A percentile compares a stretch with the other conserved stretches of the same genome.
phyloP scores from a whole-genome alignment of 2,329 filamentous ascomycete genomes.

The Xylariaceae sp. region DNA sequence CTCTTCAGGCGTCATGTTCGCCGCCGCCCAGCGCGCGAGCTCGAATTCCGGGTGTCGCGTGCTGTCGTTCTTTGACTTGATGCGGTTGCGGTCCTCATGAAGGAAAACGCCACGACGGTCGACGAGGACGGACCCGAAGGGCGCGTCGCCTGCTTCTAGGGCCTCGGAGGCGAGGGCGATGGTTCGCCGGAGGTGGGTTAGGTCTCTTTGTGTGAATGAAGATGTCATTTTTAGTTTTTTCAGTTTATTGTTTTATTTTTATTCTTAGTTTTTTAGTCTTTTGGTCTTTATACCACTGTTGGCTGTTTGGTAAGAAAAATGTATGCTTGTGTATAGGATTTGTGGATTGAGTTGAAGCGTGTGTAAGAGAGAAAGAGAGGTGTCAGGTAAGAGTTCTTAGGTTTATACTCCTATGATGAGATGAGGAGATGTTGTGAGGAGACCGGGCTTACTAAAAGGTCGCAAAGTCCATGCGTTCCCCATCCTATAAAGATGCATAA shows the following conservation, averaged over 20 bases:
- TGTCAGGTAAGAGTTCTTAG: not conserved
- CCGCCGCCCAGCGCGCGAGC: slow-evolving; percentile 32
- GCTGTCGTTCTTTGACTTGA: slow-evolving; percentile 18
- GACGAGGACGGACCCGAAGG: slow-evolving; percentile 34
- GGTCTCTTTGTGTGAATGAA: slow-evolving; percentile 20
- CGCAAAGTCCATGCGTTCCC: too few relatives aligned
- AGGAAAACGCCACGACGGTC: not conserved
- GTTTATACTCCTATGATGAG: not conserved
- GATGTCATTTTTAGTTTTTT: not conserved
- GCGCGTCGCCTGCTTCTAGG: slow-evolving; percentile 34
- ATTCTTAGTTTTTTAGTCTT: too few relatives aligned
- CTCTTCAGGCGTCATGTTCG: slow-evolving; percentile 16
- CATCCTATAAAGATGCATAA: too few relatives aligned
- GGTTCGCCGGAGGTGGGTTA: slow-evolving; percentile 32
- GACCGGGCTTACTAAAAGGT: not conserved
- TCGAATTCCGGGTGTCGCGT: slow-evolving; percentile 35
- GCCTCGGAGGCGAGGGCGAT: slow-evolving; percentile 42
- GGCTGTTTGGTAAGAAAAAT: too few relatives aligned
- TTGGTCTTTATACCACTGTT: too few relatives aligned
- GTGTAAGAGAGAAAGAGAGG: not conserved
- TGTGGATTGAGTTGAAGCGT: not conserved
- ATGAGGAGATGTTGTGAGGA: slow-evolving; percentile 2
- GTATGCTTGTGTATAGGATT: not conserved
- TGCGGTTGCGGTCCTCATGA: slow-evolving; percentile 33
- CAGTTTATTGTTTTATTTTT: too few relatives aligned